Evolutionary conservation across 768 basidiomycete species (phyloP).

Genomic region (Podaxis rugospora): DNA sequence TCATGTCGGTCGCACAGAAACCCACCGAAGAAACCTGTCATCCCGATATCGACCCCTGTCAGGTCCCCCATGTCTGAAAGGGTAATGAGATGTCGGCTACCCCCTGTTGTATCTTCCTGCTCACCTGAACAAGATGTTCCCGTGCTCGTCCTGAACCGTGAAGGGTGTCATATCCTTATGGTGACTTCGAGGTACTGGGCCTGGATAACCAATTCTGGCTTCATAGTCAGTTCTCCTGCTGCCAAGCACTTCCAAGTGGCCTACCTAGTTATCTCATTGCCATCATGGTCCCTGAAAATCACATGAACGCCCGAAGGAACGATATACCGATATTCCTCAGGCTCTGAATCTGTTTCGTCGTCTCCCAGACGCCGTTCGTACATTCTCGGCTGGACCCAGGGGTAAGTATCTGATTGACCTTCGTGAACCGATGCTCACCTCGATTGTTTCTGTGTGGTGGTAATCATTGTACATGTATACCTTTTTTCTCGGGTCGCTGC

Average conservation of each 20-base stretch:
- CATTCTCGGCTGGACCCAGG: slow-evolving; percentile 6
- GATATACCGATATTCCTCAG: slow-evolving; percentile 47
- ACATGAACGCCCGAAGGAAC: slow-evolving; percentile 63
- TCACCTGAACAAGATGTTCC: slow-evolving; percentile 55
- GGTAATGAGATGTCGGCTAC: neutral
- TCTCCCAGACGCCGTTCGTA: slow-evolving; percentile 11
- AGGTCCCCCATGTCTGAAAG: neutral
- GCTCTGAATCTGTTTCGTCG: slow-evolving; percentile 24
- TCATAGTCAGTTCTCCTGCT: neutral
- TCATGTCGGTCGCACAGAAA: neutral
- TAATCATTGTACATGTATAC: slow-evolving; percentile 5
- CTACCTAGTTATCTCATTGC: slow-evolving; percentile 61
- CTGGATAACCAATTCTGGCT: slow-evolving; percentile 2
- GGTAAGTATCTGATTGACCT: neutral
- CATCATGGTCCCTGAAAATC: slow-evolving; percentile 62
- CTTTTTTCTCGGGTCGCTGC: neutral
- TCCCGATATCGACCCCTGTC: neutral
- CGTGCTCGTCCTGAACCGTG: slow-evolving; percentile 56
- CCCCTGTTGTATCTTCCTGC: neutral
- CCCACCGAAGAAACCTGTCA: slow-evolving; percentile 6
- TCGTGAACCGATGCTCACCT: slow-evolving; percentile 3
- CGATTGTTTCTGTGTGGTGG: slow-evolving; percentile 16
- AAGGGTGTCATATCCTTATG: slow-evolving; percentile 33
- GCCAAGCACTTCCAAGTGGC: neutral
- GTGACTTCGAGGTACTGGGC: slow-evolving; percentile 1